Percentiles rank a stretch among this genome's conserved stretches.
Conservation (phyloP, 176 grass and related monocot species). For the Microstegium vimineum region DNA sequence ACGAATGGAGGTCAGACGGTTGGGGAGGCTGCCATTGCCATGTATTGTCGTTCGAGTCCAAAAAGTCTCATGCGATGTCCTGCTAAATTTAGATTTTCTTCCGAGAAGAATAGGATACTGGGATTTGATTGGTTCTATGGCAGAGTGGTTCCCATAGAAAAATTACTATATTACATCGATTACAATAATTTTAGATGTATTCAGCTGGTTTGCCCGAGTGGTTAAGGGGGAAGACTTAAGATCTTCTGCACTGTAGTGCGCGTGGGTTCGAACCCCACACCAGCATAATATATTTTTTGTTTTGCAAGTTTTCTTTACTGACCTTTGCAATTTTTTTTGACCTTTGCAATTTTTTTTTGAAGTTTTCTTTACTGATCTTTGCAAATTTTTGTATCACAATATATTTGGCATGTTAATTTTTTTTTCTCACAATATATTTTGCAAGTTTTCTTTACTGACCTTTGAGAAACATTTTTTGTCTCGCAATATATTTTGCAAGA, state of each 20-base stretch:
- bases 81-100: slow-evolving; percentile 36
- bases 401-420: too few relatives aligned
- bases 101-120: too few relatives aligned
- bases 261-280: slow-evolving; percentile 86
- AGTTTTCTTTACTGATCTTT: too few relatives aligned
- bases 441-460: neutral
- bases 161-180: too few relatives aligned
- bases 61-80: neutral
- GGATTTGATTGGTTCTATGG: too few relatives aligned
- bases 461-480: too few relatives aligned
- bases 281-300: slow-evolving; percentile 25
- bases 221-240: slow-evolving; percentile 99
- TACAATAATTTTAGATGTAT: accelerated
- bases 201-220: slow-evolving; percentile 97
- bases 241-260: slow-evolving; percentile 93
- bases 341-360: too few relatives aligned
- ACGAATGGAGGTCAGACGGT: slow-evolving; percentile 8
- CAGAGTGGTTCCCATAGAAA: too few relatives aligned
- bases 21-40: neutral
- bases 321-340: neutral
- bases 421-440: too few relatives aligned
- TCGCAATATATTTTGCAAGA: too few relatives aligned
- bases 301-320: neutral
- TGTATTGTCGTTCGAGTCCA: slow-evolving; percentile 15
- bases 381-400: too few relatives aligned